These are phyloP conservation scores for Capronia epimyces DNA, from an alignment of 2,329 filamentous ascomycete genomes.

Conservation along the genomic window DNA sequence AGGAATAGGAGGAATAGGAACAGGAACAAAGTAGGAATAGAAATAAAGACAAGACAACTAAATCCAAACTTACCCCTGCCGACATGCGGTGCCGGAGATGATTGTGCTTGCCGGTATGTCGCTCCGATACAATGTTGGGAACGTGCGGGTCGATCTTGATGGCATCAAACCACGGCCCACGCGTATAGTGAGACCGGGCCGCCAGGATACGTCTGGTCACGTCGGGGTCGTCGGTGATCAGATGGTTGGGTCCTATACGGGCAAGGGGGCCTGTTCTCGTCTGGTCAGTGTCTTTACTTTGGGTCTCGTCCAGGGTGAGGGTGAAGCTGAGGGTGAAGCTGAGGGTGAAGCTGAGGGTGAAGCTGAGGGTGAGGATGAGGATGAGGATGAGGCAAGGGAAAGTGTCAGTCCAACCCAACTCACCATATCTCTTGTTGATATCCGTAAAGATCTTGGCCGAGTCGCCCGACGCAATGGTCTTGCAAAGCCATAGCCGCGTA, in stretches of 20 bases:
- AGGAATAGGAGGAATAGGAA: no score
- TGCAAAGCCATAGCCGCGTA: neutral
- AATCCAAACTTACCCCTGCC: neutral
- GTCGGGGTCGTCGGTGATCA: constrained; percentile 10
- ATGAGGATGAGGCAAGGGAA: no score
- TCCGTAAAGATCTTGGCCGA: neutral
- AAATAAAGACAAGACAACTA: neutral
- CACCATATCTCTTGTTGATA: neutral
- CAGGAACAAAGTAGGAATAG: constrained; percentile 6
- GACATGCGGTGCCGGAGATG: constrained; percentile 19
- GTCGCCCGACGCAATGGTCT: neutral
- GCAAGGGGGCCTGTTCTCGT: neutral
- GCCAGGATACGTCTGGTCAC: constrained; percentile 21
- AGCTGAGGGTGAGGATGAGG: no score
- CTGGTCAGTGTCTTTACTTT: neutral
- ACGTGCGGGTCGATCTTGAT: constrained; percentile 16
- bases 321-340: no score
- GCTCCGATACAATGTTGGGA: constrained; percentile 20
- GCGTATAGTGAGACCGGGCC: constrained; percentile 17
- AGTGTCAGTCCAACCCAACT: no score
- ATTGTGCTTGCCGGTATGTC: constrained; percentile 16
- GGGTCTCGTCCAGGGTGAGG: no score
- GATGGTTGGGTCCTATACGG: constrained; percentile 1
- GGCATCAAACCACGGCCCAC: constrained; percentile 20
- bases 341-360: no score